Evolutionary conservation across 2,329 filamentous ascomycete species (phyloP), one percentile per base, ranked within the genome.

Genomic region (Cladobotryum mycophilum): DNA sequence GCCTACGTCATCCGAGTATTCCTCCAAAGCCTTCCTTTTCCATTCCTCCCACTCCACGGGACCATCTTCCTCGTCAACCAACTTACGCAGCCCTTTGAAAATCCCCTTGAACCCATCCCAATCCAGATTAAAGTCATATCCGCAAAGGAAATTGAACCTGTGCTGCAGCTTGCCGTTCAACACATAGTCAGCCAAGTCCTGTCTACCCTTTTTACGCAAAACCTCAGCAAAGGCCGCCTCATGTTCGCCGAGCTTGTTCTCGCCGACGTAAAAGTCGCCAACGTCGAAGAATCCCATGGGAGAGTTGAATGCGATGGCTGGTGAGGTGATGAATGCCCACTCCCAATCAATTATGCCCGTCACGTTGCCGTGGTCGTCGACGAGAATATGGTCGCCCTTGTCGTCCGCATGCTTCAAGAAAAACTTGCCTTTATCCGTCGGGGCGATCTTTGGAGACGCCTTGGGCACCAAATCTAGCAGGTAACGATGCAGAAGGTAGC

Each of bases 301-400:
- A 13, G 70, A 74, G 58, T 70, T 71, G 49, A 75, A 76, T 1
- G 71, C 70, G 20, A 61, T 58, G n/a, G 59, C 57, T 47, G 65
- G 62, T 1, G 68, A 55, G 15, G 63, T 66, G 5, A 64, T 66
- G 30, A 66, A 55, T n/a, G 67, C 65, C 64, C 60, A 67, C 42
- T 67, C 62, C 67, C 67, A 77, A 54, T 78, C 73, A 47, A 77
- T 71, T 33, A 78, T 71, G 1, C 71, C 72, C 5, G 69, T 75
- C 34, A 78, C 68, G 50, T 74, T 71, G 52, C 64, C 72, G 7
- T 73, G 44, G 4, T 73, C 64, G 51, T 78, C 69, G 2, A 71
- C 68, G 1, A 78, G 61, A 13, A 78, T 67, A 44, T 77, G 72
- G 47, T 76, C 72, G 3, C 70, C 73, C 56, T 76, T 78, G 53